phyloP scores from a whole-genome alignment of 805 yeast genomes.

The Hanseniaspora singularis region DNA sequence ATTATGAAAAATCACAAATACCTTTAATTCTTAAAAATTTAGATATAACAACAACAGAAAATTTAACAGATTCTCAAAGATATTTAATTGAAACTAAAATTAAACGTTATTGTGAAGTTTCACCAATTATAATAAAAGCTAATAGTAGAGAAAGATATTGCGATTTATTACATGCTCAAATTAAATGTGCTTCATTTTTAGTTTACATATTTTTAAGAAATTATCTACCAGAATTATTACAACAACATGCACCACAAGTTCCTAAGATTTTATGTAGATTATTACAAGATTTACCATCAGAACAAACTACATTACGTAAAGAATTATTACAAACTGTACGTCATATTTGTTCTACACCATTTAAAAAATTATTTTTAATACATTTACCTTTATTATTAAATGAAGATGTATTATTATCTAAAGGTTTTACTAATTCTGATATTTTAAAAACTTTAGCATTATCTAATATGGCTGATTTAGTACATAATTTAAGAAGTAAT shows the following conservation, averaged over 20 bases:
- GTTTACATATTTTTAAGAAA: conserved; percentile 87
- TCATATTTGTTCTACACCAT: conserved; percentile 86
- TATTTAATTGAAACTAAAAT: conserved; percentile 32
- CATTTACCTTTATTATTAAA: conserved; percentile 76
- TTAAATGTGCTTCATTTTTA: conserved; percentile 87
- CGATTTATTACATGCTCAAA: conserved; percentile 85
- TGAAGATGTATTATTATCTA: conserved; percentile 79
- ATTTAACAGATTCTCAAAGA: conserved; percentile 3
- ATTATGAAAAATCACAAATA: conserved; percentile 58
- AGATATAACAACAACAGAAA: background rate
- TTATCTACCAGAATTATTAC: conserved; percentile 53
- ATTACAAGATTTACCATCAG: conserved; percentile 91
- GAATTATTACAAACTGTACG: conserved; percentile 88
- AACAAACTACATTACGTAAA: conserved; percentile 78
- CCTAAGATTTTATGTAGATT: conserved; percentile 81
- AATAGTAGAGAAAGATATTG: conserved; percentile 68
- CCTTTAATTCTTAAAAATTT: conserved; percentile 42
- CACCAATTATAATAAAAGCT: conserved; percentile 65
- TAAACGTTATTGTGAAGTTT: conserved; percentile 50
- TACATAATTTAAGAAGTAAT: conserved; percentile 81
- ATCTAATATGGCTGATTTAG: conserved; percentile 88
- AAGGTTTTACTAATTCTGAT: conserved; percentile 82
- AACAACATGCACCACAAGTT: conserved; percentile 45
- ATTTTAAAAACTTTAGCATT: conserved; percentile 87
- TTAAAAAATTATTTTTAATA: conserved; percentile 68